A percentile compares a stretch with the other conserved stretches of the same genome.
Conservation (phyloP, 2,329 filamentous ascomycete species). For the Exserohilum turcica region DNA sequence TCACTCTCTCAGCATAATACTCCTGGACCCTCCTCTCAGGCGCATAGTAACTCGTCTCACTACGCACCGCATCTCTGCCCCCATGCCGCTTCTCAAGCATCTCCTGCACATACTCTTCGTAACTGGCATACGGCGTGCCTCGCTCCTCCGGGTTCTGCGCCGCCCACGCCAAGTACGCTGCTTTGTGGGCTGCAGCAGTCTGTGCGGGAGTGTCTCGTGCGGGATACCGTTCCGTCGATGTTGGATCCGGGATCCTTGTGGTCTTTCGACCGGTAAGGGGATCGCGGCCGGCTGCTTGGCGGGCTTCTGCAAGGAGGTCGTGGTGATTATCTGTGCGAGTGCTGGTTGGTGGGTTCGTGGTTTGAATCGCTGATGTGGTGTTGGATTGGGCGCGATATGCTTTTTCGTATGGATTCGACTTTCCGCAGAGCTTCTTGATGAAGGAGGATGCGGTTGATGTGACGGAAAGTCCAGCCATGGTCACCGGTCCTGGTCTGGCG, state of each 20-base stretch:
- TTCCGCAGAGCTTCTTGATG: conserved; percentile 9
- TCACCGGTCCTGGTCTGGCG: not conserved
- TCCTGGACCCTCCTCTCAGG: conserved; percentile 27
- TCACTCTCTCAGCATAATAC: conserved; percentile 24
- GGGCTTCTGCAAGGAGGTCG: conserved; percentile 30
- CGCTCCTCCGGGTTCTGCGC: conserved; percentile 10
- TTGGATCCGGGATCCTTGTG: not conserved
- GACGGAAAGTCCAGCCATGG: conserved; percentile 4
- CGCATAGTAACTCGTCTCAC: conserved; percentile 27
- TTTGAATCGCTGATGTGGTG: too few species aligned
- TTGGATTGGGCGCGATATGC: not conserved
- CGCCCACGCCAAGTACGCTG: conserved; percentile 10
- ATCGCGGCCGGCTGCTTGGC: conserved; percentile 22
- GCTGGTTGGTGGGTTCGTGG: too few species aligned
- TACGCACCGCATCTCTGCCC: conserved; percentile 6
- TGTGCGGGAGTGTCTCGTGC: not conserved
- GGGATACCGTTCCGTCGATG: not conserved
- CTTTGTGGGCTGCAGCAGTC: conserved; percentile 5
- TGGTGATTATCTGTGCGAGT: too few species aligned
- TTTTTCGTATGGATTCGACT: conserved; percentile 11
- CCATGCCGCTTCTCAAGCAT: conserved; percentile 21
- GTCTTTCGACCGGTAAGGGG: conserved; percentile 21
- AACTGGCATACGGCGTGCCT: conserved; percentile 15
- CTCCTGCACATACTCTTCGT: conserved; percentile 20
- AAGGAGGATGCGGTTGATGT: conserved; percentile 2